Percentiles rank a stretch among this genome's conserved stretches.
phyloP scores from a whole-genome alignment of 768 basidiomycete genomes.

The Leccinum subtestaceum region DNA sequence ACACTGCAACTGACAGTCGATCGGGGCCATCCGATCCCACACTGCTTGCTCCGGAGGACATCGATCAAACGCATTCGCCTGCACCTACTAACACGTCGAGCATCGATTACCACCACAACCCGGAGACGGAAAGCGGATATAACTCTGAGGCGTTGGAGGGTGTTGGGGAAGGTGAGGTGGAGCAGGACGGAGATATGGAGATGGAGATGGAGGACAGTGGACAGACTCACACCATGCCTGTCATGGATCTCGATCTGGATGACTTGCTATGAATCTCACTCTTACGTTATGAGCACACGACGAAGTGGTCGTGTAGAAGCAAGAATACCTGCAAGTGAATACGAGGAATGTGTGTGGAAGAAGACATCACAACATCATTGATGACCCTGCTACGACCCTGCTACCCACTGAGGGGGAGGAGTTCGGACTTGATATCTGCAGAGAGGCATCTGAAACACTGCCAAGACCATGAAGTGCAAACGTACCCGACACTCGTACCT shows the following conservation, averaged over 20 bases:
- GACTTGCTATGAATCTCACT: constrained; percentile 21
- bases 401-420: constrained; percentile 43
- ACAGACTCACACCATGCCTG: constrained; percentile 21
- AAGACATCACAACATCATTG: constrained; percentile 5
- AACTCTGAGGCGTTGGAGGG: constrained; percentile 46
- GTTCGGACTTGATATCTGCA: constrained; percentile 43
- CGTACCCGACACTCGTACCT: constrained; percentile 80
- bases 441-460: not conserved
- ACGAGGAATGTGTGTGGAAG: not conserved
- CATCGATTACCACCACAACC: constrained; percentile 38
- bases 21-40: constrained; percentile 24
- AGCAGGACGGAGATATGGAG: constrained; percentile 26
- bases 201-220: constrained; percentile 21
- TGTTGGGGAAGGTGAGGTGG: constrained; percentile 25
- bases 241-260: constrained; percentile 29
- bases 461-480: not conserved
- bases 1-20: constrained; percentile 29
- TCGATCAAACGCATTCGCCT: constrained; percentile 44
- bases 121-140: constrained; percentile 53
- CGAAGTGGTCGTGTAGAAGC: not conserved
- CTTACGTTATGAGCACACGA: not conserved
- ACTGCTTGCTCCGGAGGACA: constrained; percentile 25
- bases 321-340: not conserved
- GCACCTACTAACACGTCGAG: constrained; percentile 51
- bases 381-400: constrained; percentile 12